Evolutionary conservation across 768 basidiomycete genomes (phyloP).

Genomic region (Tulasnella sp.): DNA sequence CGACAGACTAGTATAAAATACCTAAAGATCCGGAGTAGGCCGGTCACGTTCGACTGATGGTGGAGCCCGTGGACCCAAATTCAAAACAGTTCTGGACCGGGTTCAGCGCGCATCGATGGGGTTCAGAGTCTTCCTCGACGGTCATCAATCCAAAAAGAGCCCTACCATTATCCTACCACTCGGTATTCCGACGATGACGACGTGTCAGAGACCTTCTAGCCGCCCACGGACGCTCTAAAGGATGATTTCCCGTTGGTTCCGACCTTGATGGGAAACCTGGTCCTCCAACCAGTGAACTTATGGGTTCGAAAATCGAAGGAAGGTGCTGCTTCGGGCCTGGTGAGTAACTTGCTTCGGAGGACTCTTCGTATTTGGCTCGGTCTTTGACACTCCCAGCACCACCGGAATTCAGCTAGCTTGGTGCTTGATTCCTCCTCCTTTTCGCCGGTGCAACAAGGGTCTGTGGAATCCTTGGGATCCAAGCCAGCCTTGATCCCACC

Average conservation of each 20-base stretch:
- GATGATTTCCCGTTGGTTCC: background rate
- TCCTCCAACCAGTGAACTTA: constrained; percentile 7
- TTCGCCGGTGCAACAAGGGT: constrained; percentile 49
- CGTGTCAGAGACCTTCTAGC: background rate
- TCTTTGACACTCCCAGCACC: background rate
- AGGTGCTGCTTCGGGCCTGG: background rate
- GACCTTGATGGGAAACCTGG: constrained; percentile 1
- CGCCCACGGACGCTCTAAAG: background rate
- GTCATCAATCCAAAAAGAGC: background rate
- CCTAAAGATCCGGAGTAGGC: no score
- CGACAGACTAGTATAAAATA: no score
- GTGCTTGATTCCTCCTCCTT: constrained; percentile 78
- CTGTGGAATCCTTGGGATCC: constrained; percentile 7
- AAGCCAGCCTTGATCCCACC: constrained; percentile 14
- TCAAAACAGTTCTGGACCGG: no score
- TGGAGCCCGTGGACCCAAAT: no score
- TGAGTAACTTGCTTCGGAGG: background rate
- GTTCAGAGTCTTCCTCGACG: no score
- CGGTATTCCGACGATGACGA: background rate
- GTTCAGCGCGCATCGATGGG: no score
- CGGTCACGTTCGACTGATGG: no score
- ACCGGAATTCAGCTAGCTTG: constrained; percentile 11
- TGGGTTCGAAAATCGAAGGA: constrained; percentile 6
- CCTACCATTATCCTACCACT: constrained; percentile 1
- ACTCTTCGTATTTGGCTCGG: background rate